Evolutionary conservation across 768 basidiomycete genomes (phyloP), one percentile per base, ranked within the genome.

Genomic region (Tulasnella sp.): DNA sequence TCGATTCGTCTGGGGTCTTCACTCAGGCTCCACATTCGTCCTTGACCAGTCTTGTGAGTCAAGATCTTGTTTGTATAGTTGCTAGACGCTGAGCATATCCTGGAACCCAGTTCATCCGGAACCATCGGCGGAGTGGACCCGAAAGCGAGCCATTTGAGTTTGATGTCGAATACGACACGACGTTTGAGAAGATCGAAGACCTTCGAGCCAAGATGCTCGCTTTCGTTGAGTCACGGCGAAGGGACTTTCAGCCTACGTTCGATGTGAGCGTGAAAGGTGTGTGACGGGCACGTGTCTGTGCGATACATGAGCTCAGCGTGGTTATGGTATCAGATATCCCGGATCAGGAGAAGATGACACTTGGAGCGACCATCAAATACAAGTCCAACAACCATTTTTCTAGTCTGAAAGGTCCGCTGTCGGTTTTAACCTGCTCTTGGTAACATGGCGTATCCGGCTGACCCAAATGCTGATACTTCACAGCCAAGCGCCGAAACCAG

Each of bases 101-200:
- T 24, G n/a, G n/a, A n/a, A n/a, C n/a, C n/a, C 60, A 86, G 83
- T 81, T 82, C 70, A 82, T 87, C 56, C 74, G 80, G 68, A 87
- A 86, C 65, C 75, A 83, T 61, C 80, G 85, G 30, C 77, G 84
- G 59, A 86, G 85, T 66, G 80, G 83, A 75, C 69, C 73, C 71
- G 90, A 89, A 77, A 85, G 82, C 2, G 91, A 93, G 70, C 78
- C 81, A 0, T 90, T 92, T 68, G 75, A 75, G 12, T 92, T 89
- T 67, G 85, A 91, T 63, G 90, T 93, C 53, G 75, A 75, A 45
- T 93, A 85, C 67, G 69, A 73, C 4, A 93, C 92, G 2, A 75
- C 78, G 0, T 92, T 92, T 66, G 85, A 91, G 67, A 80, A 88
- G 61, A 78, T 96, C 21, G 86, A 92, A 70, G 73, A 68, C 27